phyloP scores from a whole-genome alignment of 2,329 filamentous ascomycete species.

The Onygenales sp. region DNA sequence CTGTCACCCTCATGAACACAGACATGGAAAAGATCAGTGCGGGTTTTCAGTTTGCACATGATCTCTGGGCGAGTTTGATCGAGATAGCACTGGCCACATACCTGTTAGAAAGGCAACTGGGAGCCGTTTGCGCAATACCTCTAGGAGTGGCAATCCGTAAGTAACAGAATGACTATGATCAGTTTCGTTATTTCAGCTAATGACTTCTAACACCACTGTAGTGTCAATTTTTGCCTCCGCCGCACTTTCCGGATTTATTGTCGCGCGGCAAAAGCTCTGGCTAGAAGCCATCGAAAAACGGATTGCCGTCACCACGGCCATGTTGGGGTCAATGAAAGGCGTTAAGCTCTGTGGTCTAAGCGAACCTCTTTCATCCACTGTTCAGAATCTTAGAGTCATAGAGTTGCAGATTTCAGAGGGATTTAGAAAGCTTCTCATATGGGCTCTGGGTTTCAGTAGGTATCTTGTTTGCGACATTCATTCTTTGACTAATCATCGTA shows the following conservation, averaged over 20 bases:
- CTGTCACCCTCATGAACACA: slow-evolving; percentile 38
- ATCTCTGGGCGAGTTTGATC: slow-evolving; percentile 36
- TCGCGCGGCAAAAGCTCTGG: slow-evolving; percentile 37
- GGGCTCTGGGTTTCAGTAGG: slow-evolving; percentile 30
- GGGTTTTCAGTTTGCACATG: slow-evolving; percentile 34
- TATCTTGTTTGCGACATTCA: slow-evolving; percentile 11
- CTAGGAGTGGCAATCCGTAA: slow-evolving; percentile 33
- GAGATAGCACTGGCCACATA: slow-evolving; percentile 39
- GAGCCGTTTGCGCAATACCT: slow-evolving; percentile 36
- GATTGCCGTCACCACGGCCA: slow-evolving; percentile 39
- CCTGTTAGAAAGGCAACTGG: slow-evolving; percentile 32
- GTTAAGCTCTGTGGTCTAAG: slow-evolving; percentile 43
- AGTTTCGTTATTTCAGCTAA: neutral
- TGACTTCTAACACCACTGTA: neutral
- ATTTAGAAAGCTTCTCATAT: slow-evolving; percentile 34
- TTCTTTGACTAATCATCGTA: slow-evolving; percentile 4
- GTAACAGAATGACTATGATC: slow-evolving; percentile 3
- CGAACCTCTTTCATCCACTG: slow-evolving; percentile 27
- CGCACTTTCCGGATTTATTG: slow-evolving; percentile 18
- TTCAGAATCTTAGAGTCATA: slow-evolving; percentile 30
- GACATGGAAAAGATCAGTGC: slow-evolving; percentile 37
- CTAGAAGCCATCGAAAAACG: slow-evolving; percentile 41
- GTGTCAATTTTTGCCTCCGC: neutral
- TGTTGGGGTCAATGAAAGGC: slow-evolving; percentile 42
- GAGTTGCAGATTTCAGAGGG: slow-evolving; percentile 33